phyloP scores from a whole-genome alignment of 371 early-diverging fungal species.

The Smittium culicis region DNA sequence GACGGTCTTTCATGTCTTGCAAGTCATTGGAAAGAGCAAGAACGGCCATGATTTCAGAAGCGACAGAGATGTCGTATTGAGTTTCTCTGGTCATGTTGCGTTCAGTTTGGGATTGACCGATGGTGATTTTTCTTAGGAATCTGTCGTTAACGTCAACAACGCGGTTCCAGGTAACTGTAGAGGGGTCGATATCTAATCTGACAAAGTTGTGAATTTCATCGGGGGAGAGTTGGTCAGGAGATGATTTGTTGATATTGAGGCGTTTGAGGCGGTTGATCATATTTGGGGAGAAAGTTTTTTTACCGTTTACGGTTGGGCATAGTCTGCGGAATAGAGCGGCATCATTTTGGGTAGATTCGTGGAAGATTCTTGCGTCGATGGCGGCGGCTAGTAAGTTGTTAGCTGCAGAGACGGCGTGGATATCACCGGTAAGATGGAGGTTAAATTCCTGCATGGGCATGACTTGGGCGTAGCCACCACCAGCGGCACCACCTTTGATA shows the following conservation, averaged over 20 bases:
- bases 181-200: constrained; percentile 82
- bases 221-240: constrained; percentile 58
- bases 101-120: constrained; percentile 78
- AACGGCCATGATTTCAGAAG: constrained; percentile 95
- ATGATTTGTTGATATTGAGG: constrained; percentile 65
- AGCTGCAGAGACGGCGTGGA: constrained; percentile 92
- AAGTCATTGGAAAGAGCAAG: constrained; percentile 78
- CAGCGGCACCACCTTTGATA: constrained; percentile 96
- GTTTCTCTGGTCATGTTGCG: constrained; percentile 72
- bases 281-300: constrained; percentile 59
- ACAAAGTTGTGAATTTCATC: constrained; percentile 68
- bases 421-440: constrained; percentile 92
- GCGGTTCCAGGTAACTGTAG: constrained; percentile 87
- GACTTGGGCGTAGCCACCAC: constrained; percentile 93
- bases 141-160: constrained; percentile 92
- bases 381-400: constrained; percentile 95
- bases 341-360: constrained; percentile 82
- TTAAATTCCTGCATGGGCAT: constrained; percentile 99
- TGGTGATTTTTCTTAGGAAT: constrained; percentile 75
- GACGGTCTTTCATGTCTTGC: constrained; percentile 77
- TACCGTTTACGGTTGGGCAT: constrained; percentile 75
- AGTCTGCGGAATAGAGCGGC: constrained; percentile 76
- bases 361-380: constrained; percentile 93
- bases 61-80: constrained; percentile 92
- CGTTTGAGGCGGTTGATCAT: constrained; percentile 69